These are phyloP conservation scores for Antrodiella citrinella DNA, from an alignment of 768 basidiomycete species.

Conservation along the genomic window DNA sequence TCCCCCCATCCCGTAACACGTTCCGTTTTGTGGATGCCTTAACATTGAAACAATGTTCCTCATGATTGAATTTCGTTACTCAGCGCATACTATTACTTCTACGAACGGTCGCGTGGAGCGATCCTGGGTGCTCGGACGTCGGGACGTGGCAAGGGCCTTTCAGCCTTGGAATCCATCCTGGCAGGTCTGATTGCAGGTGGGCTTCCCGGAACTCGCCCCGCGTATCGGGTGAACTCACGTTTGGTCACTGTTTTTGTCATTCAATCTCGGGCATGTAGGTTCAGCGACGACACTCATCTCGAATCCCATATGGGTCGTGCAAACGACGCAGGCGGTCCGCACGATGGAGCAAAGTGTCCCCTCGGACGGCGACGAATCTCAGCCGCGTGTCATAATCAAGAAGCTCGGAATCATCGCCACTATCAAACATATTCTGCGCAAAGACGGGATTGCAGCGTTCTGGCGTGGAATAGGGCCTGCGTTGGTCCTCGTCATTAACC, in stretches of 20 bases:
- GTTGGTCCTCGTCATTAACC: slow-evolving; percentile 89
- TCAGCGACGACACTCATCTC: slow-evolving; percentile 81
- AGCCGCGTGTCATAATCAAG: slow-evolving; percentile 26
- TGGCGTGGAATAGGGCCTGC: slow-evolving; percentile 93
- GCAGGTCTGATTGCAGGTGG: slow-evolving; percentile 81
- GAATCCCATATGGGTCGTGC: slow-evolving; percentile 97
- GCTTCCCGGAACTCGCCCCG: neutral
- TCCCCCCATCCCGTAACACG: neutral
- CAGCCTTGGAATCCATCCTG: slow-evolving; percentile 82
- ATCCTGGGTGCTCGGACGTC: slow-evolving; percentile 45
- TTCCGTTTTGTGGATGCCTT: neutral
- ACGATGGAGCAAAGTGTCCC: slow-evolving; percentile 30
- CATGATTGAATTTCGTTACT: neutral
- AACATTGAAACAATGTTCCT: slow-evolving; percentile 4
- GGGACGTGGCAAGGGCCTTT: slow-evolving; percentile 51
- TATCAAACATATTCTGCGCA: slow-evolving; percentile 56
- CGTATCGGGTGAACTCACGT: neutral
- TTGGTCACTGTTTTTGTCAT: slow-evolving; percentile 20
- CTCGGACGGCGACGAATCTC: slow-evolving; percentile 8
- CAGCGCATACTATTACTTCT: slow-evolving; percentile 92
- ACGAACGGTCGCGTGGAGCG: slow-evolving; percentile 57
- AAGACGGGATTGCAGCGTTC: slow-evolving; percentile 74
- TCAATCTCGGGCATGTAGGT: slow-evolving; percentile 28
- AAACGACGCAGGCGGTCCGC: slow-evolving; percentile 79
- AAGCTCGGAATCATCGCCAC: slow-evolving; percentile 62